These are phyloP conservation scores for Fomitopsis pulvina DNA, from an alignment of 768 basidiomycete species.

Conservation along the genomic window DNA sequence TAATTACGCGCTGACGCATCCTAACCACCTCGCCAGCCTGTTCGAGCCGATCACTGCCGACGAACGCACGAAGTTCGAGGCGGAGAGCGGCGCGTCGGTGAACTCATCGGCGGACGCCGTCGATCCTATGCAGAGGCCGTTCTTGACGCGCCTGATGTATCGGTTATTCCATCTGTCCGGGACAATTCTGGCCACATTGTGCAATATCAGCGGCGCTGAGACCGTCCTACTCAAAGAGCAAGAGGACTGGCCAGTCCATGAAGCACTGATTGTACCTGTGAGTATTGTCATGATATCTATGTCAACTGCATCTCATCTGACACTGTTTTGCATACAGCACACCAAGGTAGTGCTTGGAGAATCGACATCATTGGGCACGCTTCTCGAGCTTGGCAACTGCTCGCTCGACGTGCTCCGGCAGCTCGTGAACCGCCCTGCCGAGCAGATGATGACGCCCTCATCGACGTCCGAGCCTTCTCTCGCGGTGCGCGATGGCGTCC, in stretches of 20 bases:
- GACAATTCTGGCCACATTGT: slow-evolving; percentile 62
- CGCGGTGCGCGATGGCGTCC: slow-evolving; percentile 50
- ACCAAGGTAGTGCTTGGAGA: slow-evolving; percentile 81
- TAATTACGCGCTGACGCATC: slow-evolving; percentile 88
- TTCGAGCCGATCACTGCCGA: slow-evolving; percentile 76
- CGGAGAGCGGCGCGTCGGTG: slow-evolving; percentile 36
- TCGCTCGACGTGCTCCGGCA: slow-evolving; percentile 68
- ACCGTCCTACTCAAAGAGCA: slow-evolving; percentile 53
- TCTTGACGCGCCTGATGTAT: slow-evolving; percentile 66
- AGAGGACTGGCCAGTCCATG: slow-evolving; percentile 66
- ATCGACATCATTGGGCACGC: slow-evolving; percentile 77
- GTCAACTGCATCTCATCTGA: slow-evolving; percentile 1
- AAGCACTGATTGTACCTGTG: slow-evolving; percentile 70
- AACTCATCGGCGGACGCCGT: slow-evolving; percentile 36
- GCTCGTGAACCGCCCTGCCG: slow-evolving; percentile 54
- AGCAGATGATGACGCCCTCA: slow-evolving; percentile 41
- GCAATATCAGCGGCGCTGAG: slow-evolving; percentile 66
- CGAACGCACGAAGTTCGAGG: slow-evolving; percentile 64
- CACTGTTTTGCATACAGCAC: slow-evolving; percentile 44
- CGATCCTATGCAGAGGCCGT: slow-evolving; percentile 64
- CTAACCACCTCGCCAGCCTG: slow-evolving; percentile 77
- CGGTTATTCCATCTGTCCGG: slow-evolving; percentile 65
- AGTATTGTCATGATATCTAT: slow-evolving; percentile 20
- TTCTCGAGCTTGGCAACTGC: slow-evolving; percentile 79
- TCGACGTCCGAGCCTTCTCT: slow-evolving; percentile 36